Evolutionary conservation across 2,329 filamentous ascomycete species (phyloP).

Genomic region (Nigrograna mackinnonii): DNA sequence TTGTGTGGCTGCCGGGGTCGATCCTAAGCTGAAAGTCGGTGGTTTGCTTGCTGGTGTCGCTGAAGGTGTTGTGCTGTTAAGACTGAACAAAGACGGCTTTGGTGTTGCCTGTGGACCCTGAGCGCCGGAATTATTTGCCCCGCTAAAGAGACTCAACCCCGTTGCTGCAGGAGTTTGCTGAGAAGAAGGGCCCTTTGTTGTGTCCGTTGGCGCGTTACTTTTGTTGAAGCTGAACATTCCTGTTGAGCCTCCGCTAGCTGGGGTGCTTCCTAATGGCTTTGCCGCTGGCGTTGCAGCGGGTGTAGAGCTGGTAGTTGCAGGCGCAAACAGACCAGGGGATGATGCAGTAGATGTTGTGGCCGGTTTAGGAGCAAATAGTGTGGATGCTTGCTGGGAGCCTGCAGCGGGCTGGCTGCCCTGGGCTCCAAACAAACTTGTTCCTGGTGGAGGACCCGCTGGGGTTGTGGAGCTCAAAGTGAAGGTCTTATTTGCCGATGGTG

Average conservation of each 20-base stretch:
- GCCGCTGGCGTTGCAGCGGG: conserved; percentile 21
- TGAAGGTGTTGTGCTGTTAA: conserved; percentile 31
- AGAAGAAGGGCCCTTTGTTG: too few species aligned
- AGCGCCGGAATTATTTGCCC: conserved; percentile 31
- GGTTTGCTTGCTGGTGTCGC: conserved; percentile 6
- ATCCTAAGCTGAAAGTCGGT: conserved; percentile 9
- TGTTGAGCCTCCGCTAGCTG: conserved; percentile 18
- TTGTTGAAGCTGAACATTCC: conserved; percentile 29
- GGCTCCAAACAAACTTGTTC: conserved; percentile 29
- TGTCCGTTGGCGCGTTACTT: conserved; percentile 24
- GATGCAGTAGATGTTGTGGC: conserved; percentile 26
- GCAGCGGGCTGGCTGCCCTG: conserved; percentile 15
- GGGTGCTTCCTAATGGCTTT: conserved; percentile 24
- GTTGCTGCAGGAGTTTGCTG: conserved; percentile 29
- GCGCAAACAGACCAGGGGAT: conserved; percentile 32
- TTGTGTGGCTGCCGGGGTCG: conserved; percentile 24
- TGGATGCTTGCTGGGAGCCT: conserved; percentile 14
- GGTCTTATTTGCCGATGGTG: conserved; percentile 40
- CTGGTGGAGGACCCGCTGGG: conserved; percentile 41
- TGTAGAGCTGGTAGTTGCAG: conserved; percentile 18
- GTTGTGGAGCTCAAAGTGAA: conserved; percentile 42
- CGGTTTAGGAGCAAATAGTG: conserved; percentile 29
- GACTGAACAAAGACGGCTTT: conserved; percentile 32
- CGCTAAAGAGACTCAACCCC: conserved; percentile 23
- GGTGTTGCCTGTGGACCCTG: conserved; percentile 33